Base-by-base conservation (phyloP, 169 alveolate species). In the Plasmodium relictum region DNA sequence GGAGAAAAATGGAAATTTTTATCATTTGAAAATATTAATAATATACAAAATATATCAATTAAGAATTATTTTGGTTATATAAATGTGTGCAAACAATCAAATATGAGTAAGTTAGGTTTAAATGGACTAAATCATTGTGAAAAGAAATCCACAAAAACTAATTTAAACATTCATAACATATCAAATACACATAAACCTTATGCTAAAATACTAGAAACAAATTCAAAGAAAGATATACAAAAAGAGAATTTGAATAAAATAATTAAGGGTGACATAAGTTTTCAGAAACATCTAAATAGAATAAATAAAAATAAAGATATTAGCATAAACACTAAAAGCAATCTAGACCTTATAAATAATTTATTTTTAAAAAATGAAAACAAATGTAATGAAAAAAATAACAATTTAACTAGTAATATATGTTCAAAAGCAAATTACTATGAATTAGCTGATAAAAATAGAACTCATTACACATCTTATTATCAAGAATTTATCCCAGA, bases 141-240 rank as follows among this genome's bases (percentile, higher is more conserved):
- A 70, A 24, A 86, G 22, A 66, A 88, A 45, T 56, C 8, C 22
- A 18, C 54, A 52, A 70, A 88, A 69, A 42, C 50, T 2, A 45
- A 48, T 22, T 6, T 41, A 20, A 66, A 45, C 39, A 54, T 76
- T 52, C 76, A 63, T 14, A 69, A 88, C 58, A 71, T 65, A 31
- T 20, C 39, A n/a, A 70, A 87, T 52, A 70, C 39, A 16, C 88
- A 76, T 22, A 71, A 68, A 41, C 45, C 87, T 41, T 45, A 44
- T 61, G 62, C 92, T 39, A 92, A 88, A 73, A 87, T 92, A 26
- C 80, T 80, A 7, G 80, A 80, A 24, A 71, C 90, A 61, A 87
- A 62, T 71, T 52, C 73, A 18, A 92, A 74, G 83, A 88, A 48
- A 58, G 70, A 92, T 59, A 16, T 88, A 68, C 87, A 69, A 52